Base-by-base conservation (phyloP, 371 early-diverging fungal genomes). In the Mortierella sp. region DNA sequence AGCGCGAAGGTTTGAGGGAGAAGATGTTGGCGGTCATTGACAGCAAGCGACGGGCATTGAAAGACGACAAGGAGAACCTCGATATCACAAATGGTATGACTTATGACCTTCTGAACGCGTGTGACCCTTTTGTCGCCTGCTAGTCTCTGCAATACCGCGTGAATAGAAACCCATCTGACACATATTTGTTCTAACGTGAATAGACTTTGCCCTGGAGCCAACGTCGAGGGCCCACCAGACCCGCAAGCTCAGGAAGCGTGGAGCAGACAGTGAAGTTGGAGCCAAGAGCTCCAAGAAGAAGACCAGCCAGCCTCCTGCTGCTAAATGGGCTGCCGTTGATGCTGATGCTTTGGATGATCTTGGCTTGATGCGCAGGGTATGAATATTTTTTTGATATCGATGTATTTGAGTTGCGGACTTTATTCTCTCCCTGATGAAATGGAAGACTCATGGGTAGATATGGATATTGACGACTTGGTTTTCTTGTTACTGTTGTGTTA, bases 31-130 rank as follows among this genome's bases (percentile, higher is more conserved):
- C 89, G 19, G 92, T 89, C 19, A 87, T 97, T 47, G 97, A 97
- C 74, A 96, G 94, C 50, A 93, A 94, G 78, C 92, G 95, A 76
- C 90, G 93, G 48, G 95, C 94, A 73, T 84, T 96, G 57, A 92
- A 92, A 44, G 97, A 97, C 77, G 97, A 97, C 72, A 94, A 95
- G 80, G 97, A 96, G 72, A 95, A 93, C 83, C 89, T 94, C 88
- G 96, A 96, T 76, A 89, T 96, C 42, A 88, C 90, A 28, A 91
- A 91, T 73, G 94, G 82, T 82, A 82, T 70, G 44, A 58, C 38
- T 16, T 34, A 55, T 21, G 13, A 26, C 19, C n/a, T 24, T 21
- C 3, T 76, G 52, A 57, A 38, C 42, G 5, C 2, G 4, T 16
- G 4, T 14, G 38, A 34, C 8, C 8, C 34, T 63, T 16, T 9